Percentiles rank a stretch among this genome's conserved stretches.
These are phyloP conservation scores for Trametes hirsuta DNA, from an alignment of 1,284 basidiomycete genomes.

Conservation along the genomic window DNA sequence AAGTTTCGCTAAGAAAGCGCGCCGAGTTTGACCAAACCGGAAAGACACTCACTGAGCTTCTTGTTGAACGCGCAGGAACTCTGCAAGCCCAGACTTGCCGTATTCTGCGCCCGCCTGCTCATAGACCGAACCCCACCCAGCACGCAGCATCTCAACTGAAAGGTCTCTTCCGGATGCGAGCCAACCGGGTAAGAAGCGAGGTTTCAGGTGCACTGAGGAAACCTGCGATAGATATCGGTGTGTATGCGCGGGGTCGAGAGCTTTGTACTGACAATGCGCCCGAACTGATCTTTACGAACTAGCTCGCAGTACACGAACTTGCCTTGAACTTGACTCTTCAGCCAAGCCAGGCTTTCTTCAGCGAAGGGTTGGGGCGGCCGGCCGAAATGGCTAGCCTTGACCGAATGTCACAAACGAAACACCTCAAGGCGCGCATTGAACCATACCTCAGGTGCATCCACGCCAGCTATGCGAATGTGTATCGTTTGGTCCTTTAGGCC, in stretches of 20 bases:
- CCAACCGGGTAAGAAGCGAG: conserved; percentile 51
- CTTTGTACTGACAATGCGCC: conserved; percentile 64
- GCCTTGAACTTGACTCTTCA: conserved; percentile 60
- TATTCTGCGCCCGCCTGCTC: conserved; percentile 79
- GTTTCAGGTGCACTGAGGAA: conserved; percentile 56
- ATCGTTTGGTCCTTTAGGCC: conserved; percentile 79
- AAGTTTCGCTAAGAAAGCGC: no score
- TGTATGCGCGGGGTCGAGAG: neutral
- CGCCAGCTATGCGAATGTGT: conserved; percentile 83
- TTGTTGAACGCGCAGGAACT: conserved; percentile 59
- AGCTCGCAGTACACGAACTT: conserved; percentile 70
- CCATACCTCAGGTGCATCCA: conserved; percentile 88
- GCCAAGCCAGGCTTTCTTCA: conserved; percentile 73
- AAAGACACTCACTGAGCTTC: conserved; percentile 64
- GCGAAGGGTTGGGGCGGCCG: conserved; percentile 74
- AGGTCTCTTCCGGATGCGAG: conserved; percentile 58
- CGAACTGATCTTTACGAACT: conserved; percentile 79
- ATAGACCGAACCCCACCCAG: conserved; percentile 79
- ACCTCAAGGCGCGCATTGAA: neutral
- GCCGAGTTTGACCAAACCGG: neutral
- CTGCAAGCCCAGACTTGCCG: conserved; percentile 66
- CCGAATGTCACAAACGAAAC: neutral
- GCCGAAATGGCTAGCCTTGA: conserved; percentile 78
- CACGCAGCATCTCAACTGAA: conserved; percentile 76
- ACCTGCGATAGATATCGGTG: conserved; percentile 51